These are phyloP conservation scores for Secale cereale DNA, from an alignment of 176 grass and related monocot genomes.

Conservation along the genomic window DNA sequence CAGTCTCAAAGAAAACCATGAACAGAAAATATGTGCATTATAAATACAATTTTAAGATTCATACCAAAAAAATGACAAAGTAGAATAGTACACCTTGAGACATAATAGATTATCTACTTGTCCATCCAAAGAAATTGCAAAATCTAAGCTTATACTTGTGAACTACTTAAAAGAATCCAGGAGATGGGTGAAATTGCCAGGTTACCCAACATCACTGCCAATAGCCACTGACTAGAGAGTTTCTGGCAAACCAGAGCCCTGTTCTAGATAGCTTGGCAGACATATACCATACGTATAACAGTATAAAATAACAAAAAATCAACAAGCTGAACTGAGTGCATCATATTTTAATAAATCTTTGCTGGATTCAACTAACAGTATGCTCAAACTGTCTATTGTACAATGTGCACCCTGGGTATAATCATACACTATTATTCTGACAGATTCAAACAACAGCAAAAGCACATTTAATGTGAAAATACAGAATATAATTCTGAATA, in stretches of 20 bases:
- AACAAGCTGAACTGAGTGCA: background rate
- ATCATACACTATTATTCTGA: background rate
- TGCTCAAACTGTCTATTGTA: background rate
- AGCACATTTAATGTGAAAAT: background rate
- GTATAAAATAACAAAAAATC: background rate
- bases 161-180: background rate
- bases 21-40: background rate
- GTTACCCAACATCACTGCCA: background rate
- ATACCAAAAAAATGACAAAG: background rate
- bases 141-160: background rate
- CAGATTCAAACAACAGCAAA: background rate
- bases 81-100: background rate
- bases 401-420: background rate
- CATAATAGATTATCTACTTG: background rate
- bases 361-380: background rate
- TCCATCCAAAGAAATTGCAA: background rate
- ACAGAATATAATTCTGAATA: background rate
- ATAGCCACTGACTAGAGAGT: background rate
- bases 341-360: background rate
- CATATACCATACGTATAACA: background rate
- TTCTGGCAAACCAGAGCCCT: background rate
- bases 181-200: background rate
- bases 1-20: background rate
- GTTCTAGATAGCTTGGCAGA: background rate
- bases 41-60: background rate